Base-by-base conservation (phyloP, 2,329 filamentous ascomycete species). In the Fusarium buharicum region DNA sequence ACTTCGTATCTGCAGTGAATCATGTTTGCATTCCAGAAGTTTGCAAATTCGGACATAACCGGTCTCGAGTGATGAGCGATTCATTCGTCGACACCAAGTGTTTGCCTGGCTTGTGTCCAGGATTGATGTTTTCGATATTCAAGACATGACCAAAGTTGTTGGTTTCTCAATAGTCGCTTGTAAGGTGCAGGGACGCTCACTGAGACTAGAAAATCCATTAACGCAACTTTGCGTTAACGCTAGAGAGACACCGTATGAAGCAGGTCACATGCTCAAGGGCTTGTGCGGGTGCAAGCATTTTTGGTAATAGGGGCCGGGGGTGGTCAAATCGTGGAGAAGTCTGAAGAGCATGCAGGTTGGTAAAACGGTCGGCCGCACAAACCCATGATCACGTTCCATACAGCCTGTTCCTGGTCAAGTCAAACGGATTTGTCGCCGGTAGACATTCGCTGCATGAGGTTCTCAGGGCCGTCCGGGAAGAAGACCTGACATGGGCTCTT, bases 251-350 rank as follows among this genome's bases (percentile, higher is more conserved):
- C 54, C 56, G 24, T 37, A 39, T 30, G 51, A 43, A 34, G 31
- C 44, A 55, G 38, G 64, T 70, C 68, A 70, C 68, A 70, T 70
- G 68, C 31, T 64, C 54, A 10, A 13, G 44, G 56, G 62, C 61
- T 59, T 60, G 68, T 66, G 68, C 66, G 68, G 68, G 56, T 59
- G 59, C 57, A 69, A 49, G 65, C 58, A 68, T 52, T 44, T 41
- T 28, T 47, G 36, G 48, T 14, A 40, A 43, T 58, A 54, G 56
- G 61, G 49, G 49, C 50, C 38, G 30, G 66, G 59, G 64, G 61
- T 39, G 41, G 50, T 40, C 37, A 58, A 53, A 66, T 68, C 67
- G 66, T 66, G 66, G 66, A 69, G 64, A 55, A 55, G 59, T 55
- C 60, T 67, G 59, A 49, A 47, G 63, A 67, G 50, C 46, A 57